Conservation (phyloP, 2,329 filamentous ascomycete genomes). For the Didymella pomorum region DNA sequence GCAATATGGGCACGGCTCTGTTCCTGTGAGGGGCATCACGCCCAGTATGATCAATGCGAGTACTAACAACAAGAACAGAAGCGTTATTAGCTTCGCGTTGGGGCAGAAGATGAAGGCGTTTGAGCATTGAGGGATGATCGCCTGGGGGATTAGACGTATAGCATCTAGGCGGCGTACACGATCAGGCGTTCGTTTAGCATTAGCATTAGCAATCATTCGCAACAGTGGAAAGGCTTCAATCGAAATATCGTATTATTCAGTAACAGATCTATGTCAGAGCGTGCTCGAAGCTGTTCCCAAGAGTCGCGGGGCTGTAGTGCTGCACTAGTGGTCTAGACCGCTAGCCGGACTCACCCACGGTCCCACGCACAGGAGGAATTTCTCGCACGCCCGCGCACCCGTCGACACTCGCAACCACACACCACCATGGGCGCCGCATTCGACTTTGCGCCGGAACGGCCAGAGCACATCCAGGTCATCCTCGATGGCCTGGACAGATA, state of each 20-base stretch:
- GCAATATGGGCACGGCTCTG: slow-evolving; percentile 43
- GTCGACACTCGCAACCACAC: slow-evolving; percentile 13
- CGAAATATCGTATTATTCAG: too few relatives aligned
- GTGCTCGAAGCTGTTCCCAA: neutral
- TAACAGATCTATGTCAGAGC: neutral
- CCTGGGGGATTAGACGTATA: neutral
- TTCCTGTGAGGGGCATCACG: slow-evolving; percentile 48
- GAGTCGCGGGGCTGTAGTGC: slow-evolving; percentile 11
- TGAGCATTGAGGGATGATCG: slow-evolving; percentile 32
- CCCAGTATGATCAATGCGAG: slow-evolving; percentile 48
- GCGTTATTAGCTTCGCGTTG: slow-evolving; percentile 45
- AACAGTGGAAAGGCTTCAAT: too few relatives aligned
- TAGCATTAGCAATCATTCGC: too few relatives aligned
- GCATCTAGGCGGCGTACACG: neutral
- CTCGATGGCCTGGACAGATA: slow-evolving; percentile 98
- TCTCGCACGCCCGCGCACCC: slow-evolving; percentile 7
- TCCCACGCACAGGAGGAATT: slow-evolving; percentile 21
- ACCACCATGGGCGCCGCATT: slow-evolving; percentile 63
- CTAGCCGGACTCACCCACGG: slow-evolving; percentile 14
- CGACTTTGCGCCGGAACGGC: slow-evolving; percentile 91
- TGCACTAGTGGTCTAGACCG: slow-evolving; percentile 19
- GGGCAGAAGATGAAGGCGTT: slow-evolving; percentile 45
- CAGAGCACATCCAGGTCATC: slow-evolving; percentile 89
- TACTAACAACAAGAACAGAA: slow-evolving; percentile 46
- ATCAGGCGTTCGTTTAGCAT: neutral